Conservation (phyloP, 1,284 basidiomycete species). For the Puccinia polysora region DNA sequence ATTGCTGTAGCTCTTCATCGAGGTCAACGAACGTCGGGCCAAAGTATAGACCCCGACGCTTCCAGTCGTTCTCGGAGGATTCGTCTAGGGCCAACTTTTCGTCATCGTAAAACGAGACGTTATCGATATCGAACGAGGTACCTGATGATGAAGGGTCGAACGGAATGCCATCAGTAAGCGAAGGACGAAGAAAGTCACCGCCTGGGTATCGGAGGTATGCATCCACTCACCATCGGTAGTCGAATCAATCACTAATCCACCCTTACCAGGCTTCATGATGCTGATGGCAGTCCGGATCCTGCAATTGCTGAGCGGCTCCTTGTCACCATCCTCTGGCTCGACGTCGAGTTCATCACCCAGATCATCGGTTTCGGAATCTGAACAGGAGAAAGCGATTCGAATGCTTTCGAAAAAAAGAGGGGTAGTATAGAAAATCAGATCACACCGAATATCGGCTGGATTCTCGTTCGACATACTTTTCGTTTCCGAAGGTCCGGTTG, state of each 20-base stretch:
- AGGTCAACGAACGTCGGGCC: slow-evolving; percentile 41
- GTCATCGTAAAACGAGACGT: slow-evolving; percentile 43
- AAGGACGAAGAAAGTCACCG: no score
- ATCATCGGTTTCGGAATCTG: slow-evolving; percentile 40
- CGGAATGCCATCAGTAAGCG: background rate
- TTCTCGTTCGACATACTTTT: slow-evolving; percentile 37
- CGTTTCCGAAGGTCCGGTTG: slow-evolving; percentile 37
- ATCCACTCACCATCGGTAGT: slow-evolving; percentile 37
- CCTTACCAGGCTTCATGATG: slow-evolving; percentile 33
- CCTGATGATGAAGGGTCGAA: background rate
- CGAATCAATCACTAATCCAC: slow-evolving; percentile 38
- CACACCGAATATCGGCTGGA: no score
- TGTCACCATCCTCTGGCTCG: slow-evolving; percentile 21
- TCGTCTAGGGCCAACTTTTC: slow-evolving; percentile 42
- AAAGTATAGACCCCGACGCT: slow-evolving; percentile 42
- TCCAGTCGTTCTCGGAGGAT: slow-evolving; percentile 37
- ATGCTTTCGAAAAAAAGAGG: slow-evolving; percentile 1
- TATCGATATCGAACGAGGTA: slow-evolving; percentile 36
- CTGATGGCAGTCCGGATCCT: slow-evolving; percentile 37
- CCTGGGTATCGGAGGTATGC: background rate
- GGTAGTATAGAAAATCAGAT: no score
- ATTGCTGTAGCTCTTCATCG: slow-evolving; percentile 33
- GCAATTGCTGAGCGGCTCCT: slow-evolving; percentile 8
- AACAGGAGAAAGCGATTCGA: slow-evolving; percentile 41
- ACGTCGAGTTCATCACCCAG: slow-evolving; percentile 20